Evolutionary conservation across 164 flowering plant species (phyloP).

Genomic region (Taxillus chinensis): DNA sequence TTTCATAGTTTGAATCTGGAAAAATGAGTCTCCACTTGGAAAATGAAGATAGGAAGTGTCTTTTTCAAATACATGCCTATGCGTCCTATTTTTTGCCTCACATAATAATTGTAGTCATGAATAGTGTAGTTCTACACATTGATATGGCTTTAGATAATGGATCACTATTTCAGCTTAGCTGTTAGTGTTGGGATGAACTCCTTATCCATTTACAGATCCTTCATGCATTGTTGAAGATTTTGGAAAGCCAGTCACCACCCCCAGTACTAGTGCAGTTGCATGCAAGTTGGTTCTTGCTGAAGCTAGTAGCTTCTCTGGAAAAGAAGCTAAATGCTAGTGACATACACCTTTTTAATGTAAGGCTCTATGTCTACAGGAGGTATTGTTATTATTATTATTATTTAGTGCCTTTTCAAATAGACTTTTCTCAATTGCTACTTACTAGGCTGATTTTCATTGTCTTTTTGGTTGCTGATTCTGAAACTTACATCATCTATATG

Average conservation of each 20-base stretch:
- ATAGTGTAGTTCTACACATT: too few species aligned
- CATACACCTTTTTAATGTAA: constrained; percentile 33
- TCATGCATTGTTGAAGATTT: constrained; percentile 31
- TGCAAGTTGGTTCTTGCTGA: constrained; percentile 49
- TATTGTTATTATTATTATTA: neutral
- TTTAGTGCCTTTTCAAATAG: neutral
- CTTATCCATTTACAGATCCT: constrained; percentile 31
- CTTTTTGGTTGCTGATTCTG: too few species aligned
- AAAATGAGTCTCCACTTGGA: too few species aligned
- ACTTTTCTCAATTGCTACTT: too few species aligned
- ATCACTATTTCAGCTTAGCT: neutral
- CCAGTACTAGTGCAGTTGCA: constrained; percentile 31
- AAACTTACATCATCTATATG: too few species aligned
- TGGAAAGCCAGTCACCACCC: constrained; percentile 31
- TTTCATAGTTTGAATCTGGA: too few species aligned
- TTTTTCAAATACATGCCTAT: too few species aligned
- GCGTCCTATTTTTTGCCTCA: too few species aligned
- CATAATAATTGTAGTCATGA: too few species aligned
- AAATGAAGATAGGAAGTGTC: too few species aligned
- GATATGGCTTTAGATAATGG: too few species aligned
- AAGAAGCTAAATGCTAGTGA: constrained; percentile 19
- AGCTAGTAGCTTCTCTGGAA: constrained; percentile 27
- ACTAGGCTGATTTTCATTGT: too few species aligned
- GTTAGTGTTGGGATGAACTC: constrained; percentile 8
- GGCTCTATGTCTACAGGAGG: constrained; percentile 8